Conservation (phyloP, 2,329 filamentous ascomycete genomes). For the Davidsoniella neocaledoniae region DNA sequence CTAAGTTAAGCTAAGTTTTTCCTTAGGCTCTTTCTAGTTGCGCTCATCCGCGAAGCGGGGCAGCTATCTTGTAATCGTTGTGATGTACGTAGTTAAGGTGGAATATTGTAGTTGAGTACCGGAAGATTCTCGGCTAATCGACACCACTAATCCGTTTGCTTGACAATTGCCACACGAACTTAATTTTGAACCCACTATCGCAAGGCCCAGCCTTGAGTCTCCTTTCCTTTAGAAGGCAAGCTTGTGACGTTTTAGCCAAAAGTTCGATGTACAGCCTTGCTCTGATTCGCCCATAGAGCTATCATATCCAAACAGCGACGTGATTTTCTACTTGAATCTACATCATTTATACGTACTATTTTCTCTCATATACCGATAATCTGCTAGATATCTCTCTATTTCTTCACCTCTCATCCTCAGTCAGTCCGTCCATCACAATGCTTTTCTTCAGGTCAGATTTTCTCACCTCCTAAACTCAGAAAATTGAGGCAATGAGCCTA, state of each 20-base stretch:
- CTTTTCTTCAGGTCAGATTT: constrained; percentile 28
- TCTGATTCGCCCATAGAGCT: no score
- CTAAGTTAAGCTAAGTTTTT: no score
- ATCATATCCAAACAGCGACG: no score
- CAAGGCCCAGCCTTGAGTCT: constrained; percentile 1
- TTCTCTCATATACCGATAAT: no score
- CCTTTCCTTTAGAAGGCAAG: not conserved
- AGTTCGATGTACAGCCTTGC: no score
- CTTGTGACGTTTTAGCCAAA: not conserved
- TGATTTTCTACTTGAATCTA: no score
- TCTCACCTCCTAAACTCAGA: not conserved
- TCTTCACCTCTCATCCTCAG: constrained; percentile 2
- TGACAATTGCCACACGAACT: not conserved
- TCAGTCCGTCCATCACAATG: constrained; percentile 19
- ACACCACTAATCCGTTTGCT: not conserved
- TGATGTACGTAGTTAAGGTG: not conserved
- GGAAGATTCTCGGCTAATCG: not conserved
- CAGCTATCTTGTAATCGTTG: not conserved
- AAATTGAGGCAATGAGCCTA: not conserved
- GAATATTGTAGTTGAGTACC: not conserved
- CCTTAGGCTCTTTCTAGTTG: no score
- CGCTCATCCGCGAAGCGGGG: no score
- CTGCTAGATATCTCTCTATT: not conserved
- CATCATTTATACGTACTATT: no score
- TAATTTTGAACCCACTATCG: not conserved